phyloP scores from a whole-genome alignment of 306 rosid genomes.

The Prunus kanzakura region DNA sequence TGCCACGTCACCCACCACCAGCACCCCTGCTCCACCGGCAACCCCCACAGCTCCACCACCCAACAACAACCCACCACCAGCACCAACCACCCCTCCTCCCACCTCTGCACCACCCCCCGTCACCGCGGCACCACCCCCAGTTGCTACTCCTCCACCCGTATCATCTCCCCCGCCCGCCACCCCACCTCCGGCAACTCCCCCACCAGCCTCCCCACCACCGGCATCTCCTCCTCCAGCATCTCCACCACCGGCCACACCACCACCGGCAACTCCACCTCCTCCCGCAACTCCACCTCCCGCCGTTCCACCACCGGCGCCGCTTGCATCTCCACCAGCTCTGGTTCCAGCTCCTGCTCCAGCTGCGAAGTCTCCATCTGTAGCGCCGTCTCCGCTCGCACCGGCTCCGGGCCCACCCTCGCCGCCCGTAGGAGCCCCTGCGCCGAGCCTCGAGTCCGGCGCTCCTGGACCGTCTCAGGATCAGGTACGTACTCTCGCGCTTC shows the following conservation, averaged over 20 bases:
- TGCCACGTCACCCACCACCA: conserved; percentile 47
- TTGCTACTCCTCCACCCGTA: conserved; percentile 29
- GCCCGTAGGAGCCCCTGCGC: conserved; percentile 57
- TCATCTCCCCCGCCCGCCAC: conserved; percentile 46
- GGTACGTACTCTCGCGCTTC: conserved; percentile 23
- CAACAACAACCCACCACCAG: conserved; percentile 22
- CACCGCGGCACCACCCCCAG: conserved; percentile 1
- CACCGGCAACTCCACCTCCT: conserved; percentile 31
- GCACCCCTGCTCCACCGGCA: conserved; percentile 34
- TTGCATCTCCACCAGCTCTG: conserved; percentile 45
- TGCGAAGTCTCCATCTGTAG: conserved; percentile 38
- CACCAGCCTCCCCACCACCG: conserved; percentile 25
- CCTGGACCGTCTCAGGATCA: conserved; percentile 50
- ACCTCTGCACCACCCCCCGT: conserved; percentile 16
- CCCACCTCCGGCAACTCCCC: conserved; percentile 25
- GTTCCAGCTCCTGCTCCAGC: conserved; percentile 58
- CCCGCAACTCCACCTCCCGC: conserved; percentile 47
- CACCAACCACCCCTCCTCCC: conserved; percentile 27
- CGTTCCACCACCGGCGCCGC: conserved; percentile 47
- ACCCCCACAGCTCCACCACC: conserved; percentile 18
- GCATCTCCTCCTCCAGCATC: conserved; percentile 31
- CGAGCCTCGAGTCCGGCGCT: conserved; percentile 31
- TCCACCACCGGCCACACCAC: conserved; percentile 33
- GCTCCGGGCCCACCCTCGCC: conserved; percentile 42
- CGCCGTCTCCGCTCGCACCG: conserved; percentile 38